Evolutionary conservation across 2,329 filamentous ascomycete species (phyloP), one percentile per base, ranked within the genome.

Genomic region (Pseudomassariella vexata): DNA sequence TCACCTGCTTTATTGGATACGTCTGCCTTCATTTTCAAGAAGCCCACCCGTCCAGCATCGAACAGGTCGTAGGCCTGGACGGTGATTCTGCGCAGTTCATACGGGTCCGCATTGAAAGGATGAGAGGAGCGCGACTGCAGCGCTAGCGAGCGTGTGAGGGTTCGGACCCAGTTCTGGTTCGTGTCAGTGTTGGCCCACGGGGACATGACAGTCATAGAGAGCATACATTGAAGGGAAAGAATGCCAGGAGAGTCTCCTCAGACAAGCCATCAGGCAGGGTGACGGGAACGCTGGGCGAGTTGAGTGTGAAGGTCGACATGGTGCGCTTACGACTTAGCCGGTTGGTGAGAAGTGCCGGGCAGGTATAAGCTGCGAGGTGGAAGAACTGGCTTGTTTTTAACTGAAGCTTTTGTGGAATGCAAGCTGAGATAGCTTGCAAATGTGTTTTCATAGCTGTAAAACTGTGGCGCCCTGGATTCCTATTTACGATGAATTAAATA

Each of bases 21-120:
- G 2, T 53, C 44, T 6, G 73, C 66, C 3, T 53, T 55, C 22
- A 79, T 50, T 40, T 79, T 79, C 15, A 79, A 46, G 48, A 80
- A 80, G 26, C 74, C 74, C 10, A 79, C 49, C 3, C 63, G 59
- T 8, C 40, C 30, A 15, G 40, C 39, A 19, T 66, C 64, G 40
- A 75, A 79, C 19, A 63, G 52, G 47, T 77, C 73, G 40, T 65
- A 67, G 12, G 70, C 60, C 47, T 79, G 73, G 34, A 79, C 46
- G 0, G 57, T 65, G 39, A 79, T 56, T 37, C 59, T 58, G 31
- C 59, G 64, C 0, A 79, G 65, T 6, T 47, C 35, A 50, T 78
- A 79, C 1, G 73, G 73, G 36, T 68, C 62, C 1, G 43, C 9
- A 53, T 74, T 62, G 58, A 79, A 79, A 6, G 70, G 66, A 44